Conservation (phyloP, 2,329 filamentous ascomycete genomes). For the Teratosphaeria viscida region DNA sequence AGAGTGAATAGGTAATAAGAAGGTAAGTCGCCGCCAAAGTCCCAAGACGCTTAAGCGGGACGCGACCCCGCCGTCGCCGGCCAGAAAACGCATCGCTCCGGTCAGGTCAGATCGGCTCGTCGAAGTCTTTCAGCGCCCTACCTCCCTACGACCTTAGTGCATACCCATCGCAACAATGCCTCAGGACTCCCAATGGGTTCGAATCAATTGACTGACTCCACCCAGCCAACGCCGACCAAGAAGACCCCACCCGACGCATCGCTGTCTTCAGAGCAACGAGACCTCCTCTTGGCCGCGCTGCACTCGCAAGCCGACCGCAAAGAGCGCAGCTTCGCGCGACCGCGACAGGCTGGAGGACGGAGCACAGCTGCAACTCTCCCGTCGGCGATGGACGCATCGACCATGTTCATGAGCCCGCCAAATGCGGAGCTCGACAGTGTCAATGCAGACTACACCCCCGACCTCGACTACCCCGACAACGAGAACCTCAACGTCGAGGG, state of each 20-base stretch:
- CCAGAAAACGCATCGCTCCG: background rate
- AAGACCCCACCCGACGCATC: slow-evolving; percentile 15
- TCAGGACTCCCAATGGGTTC: background rate
- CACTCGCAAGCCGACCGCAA: slow-evolving; percentile 28
- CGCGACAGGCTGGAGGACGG: background rate
- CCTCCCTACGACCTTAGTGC: background rate
- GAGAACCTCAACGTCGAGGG: slow-evolving; percentile 71
- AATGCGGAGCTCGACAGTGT: slow-evolving; percentile 17
- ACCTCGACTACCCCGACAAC: slow-evolving; percentile 69
- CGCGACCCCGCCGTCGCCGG: background rate
- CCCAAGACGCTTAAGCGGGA: background rate
- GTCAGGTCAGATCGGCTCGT: background rate
- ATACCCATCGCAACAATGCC: background rate
- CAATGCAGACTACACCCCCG: slow-evolving; percentile 49
- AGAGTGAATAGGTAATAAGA: background rate
- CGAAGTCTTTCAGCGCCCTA: too few relatives aligned
- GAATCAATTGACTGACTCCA: background rate
- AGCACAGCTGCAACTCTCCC: background rate
- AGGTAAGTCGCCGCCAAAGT: background rate
- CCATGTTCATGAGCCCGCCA: slow-evolving; percentile 21
- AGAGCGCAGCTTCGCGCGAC: slow-evolving; percentile 15
- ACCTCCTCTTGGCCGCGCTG: slow-evolving; percentile 35
- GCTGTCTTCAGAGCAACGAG: slow-evolving; percentile 34
- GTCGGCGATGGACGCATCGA: slow-evolving; percentile 12
- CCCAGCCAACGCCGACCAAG: background rate